phyloP scores from a whole-genome alignment of 2,329 filamentous ascomycete genomes.

The Trichoderma hamatum region DNA sequence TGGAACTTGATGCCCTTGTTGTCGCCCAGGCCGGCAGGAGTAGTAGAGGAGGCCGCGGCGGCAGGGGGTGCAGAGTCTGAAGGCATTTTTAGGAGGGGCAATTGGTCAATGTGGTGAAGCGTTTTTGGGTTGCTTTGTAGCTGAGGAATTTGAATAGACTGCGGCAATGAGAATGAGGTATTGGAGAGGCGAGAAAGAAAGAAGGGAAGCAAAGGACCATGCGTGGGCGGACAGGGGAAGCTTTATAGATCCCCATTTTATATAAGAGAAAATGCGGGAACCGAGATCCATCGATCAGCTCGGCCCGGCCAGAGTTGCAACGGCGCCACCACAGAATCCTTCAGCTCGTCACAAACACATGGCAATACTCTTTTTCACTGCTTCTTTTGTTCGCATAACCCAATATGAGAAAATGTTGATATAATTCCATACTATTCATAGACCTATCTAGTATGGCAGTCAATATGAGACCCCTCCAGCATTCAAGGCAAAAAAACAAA shows the following conservation, averaged over 20 bases:
- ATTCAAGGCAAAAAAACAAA: background rate
- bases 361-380: background rate
- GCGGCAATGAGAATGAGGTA: background rate
- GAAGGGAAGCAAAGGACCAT: background rate
- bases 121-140: background rate
- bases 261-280: slow-evolving; percentile 8
- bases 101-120: background rate
- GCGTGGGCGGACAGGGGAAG: background rate
- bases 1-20: slow-evolving; percentile 50
- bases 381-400: background rate
- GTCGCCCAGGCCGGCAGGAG: slow-evolving; percentile 40
- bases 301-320: background rate
- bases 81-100: slow-evolving; percentile 28
- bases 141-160: background rate
- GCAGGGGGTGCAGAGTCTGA: slow-evolving; percentile 29
- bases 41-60: slow-evolving; percentile 23
- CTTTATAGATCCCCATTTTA: slow-evolving; percentile 4
- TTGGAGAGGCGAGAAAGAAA: background rate
- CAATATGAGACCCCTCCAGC: background rate
- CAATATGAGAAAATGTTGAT: background rate
- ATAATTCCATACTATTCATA: background rate
- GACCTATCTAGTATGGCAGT: background rate
- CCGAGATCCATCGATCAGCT: slow-evolving; percentile 18
- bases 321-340: background rate
- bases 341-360: background rate